Evolutionary conservation across 1,284 basidiomycete species (phyloP), one percentile per base, ranked within the genome.

Genomic region (Malassezia brasiliensis): DNA sequence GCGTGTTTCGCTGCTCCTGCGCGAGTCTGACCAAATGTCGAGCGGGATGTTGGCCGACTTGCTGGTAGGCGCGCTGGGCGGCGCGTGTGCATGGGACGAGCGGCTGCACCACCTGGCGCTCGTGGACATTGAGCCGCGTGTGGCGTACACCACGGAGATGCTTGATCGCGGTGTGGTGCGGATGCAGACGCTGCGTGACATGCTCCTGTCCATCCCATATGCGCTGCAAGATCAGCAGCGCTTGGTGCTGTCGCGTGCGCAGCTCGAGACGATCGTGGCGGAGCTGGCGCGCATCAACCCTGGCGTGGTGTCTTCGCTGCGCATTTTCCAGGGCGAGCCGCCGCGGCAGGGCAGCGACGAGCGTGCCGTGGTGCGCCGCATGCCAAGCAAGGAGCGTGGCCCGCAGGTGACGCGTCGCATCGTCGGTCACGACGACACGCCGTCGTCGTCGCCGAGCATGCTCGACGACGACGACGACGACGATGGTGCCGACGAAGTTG

Each of bases 1-100:
- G 47, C 62, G 65, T 50, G 54, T 74, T 5, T 59, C 60, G 17
- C 52, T 59, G 37, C 66, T 69, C 22, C 62, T 74, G 51, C 56
- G 61, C 31, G 66, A 69, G 34, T 60, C 60, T 34, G 60, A 65
- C 20, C 67, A 65, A 34, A 62, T 60, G 5, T 59, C 64, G 34
- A 61, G 63, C 9, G 63, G 55, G 1, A 52, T 71, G 17, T 56
- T 74, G 2, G 63, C 71, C 45, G 72, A 74, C 41, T 60, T 74
- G 32, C 56, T 73, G 30, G 55, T 70, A 12, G 72, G 72, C 17
- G 63, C 65, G 1, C 60, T 74, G 19, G 72, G 72, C 8, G 72
- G 72, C 36, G 65, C 72, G 7, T 72, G 70, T 53, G 64, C 61
- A 31, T 74, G 72, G 72, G 55, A 63, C 5, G 63, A 67, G n/a